These are phyloP conservation scores for Quercus cerris DNA, from an alignment of 306 rosid genomes.

Conservation along the genomic window DNA sequence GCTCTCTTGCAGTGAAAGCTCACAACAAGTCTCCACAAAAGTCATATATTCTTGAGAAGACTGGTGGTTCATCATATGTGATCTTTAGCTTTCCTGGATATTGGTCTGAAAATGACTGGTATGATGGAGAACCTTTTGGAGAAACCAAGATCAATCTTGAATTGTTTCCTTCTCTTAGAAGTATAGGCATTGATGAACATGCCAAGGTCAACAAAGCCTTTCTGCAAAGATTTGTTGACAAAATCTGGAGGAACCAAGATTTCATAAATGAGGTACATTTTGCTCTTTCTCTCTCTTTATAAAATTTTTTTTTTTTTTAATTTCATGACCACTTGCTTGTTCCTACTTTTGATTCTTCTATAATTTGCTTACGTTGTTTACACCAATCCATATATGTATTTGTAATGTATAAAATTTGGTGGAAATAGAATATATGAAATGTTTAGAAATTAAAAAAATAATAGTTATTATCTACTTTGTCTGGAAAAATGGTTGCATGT, in stretches of 20 bases:
- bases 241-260: not conserved
- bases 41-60: conserved; percentile 16
- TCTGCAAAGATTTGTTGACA: conserved; percentile 26
- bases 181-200: conserved; percentile 54
- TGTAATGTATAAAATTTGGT: too few species aligned
- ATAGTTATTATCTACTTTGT: too few species aligned
- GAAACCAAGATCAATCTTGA: conserved; percentile 32
- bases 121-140: conserved; percentile 33
- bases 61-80: conserved; percentile 3
- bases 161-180: conserved; percentile 51
- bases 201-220: conserved; percentile 57
- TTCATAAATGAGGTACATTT: not conserved
- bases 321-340: not conserved
- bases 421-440: too few species aligned
- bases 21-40: conserved; percentile 20
- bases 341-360: not conserved
- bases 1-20: conserved; percentile 37
- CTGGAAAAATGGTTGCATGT: too few species aligned
- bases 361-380: not conserved
- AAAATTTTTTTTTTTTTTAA: too few species aligned
- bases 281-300: too few species aligned
- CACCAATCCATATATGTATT: too few species aligned
- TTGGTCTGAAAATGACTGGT: conserved; percentile 45
- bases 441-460: too few species aligned
- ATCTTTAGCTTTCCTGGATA: conserved; percentile 54